These are phyloP conservation scores for Tuber borchii DNA, from an alignment of 495 filamentous ascomycete genomes.

Conservation along the genomic window DNA sequence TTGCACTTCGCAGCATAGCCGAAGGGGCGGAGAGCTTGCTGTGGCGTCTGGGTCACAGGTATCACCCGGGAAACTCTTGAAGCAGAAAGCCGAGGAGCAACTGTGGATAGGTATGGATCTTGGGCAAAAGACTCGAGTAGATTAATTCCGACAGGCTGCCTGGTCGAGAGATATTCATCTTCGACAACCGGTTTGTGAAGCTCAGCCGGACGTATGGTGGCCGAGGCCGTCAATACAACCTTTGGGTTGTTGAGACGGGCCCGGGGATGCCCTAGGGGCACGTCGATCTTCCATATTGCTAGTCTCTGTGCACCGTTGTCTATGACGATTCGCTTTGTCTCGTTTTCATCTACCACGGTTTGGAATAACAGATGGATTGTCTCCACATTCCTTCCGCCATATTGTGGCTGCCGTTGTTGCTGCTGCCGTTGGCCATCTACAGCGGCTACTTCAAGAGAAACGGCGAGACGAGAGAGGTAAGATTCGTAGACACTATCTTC, in stretches of 20 bases:
- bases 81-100: conserved; percentile 69
- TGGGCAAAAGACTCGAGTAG: conserved; percentile 68
- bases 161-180: conserved; percentile 70
- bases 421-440: conserved; percentile 34
- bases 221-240: conserved; percentile 68
- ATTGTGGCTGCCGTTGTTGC: conserved; percentile 27
- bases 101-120: conserved; percentile 60
- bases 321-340: conserved; percentile 49
- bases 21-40: conserved; percentile 58
- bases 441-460: conserved; percentile 41
- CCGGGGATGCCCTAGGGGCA: conserved; percentile 70
- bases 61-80: conserved; percentile 70
- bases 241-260: conserved; percentile 71
- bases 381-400: conserved; percentile 34
- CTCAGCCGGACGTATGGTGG: conserved; percentile 57
- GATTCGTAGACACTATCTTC: conserved; percentile 39
- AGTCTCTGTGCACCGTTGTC: conserved; percentile 51
- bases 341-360: conserved; percentile 36
- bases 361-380: conserved; percentile 49
- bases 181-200: conserved; percentile 47
- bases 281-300: conserved; percentile 71
- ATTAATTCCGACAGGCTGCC: conserved; percentile 69
- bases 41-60: conserved; percentile 53
- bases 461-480: conserved; percentile 38
- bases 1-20: conserved; percentile 57